Conservation (phyloP, 345 rosid species). For the Heritiera littoralis region DNA sequence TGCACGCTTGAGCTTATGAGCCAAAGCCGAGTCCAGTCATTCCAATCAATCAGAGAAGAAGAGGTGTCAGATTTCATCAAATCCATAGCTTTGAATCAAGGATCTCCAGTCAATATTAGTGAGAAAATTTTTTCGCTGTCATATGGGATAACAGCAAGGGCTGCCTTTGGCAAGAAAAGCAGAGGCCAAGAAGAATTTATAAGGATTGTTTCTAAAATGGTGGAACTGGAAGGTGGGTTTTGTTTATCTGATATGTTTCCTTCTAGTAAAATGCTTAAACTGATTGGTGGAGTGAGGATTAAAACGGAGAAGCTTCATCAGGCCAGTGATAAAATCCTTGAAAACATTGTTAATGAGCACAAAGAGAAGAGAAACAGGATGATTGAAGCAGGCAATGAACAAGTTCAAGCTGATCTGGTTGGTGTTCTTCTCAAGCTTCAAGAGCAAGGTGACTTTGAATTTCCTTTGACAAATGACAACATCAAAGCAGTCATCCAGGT, state of each 20-base stretch:
- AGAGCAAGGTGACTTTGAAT: not conserved
- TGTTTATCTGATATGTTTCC: not conserved
- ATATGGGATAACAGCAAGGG: not conserved
- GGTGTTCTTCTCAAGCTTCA: not conserved
- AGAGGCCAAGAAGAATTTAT: not conserved
- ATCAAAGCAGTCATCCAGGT: slow-evolving; percentile 8
- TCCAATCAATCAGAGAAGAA: too few relatives aligned
- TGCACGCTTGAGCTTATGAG: too few relatives aligned
- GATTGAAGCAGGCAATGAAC: not conserved
- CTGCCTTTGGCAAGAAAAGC: slow-evolving; percentile 8
- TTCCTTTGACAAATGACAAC: not conserved
- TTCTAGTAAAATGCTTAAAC: not conserved
- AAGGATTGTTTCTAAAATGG: too few relatives aligned
- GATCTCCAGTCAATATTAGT: too few relatives aligned
- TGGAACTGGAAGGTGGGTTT: not conserved
- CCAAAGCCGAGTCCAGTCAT: too few relatives aligned
- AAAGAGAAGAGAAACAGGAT: not conserved
- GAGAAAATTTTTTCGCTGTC: not conserved
- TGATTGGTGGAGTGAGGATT: not conserved
- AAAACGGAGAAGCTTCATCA: not conserved
- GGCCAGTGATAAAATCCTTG: not conserved
- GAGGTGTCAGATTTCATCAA: too few relatives aligned
- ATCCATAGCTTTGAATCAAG: too few relatives aligned
- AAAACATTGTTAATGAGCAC: not conserved
- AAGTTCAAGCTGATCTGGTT: not conserved